Evolutionary conservation across 129 eudicot species (phyloP).

Genomic region (Smallanthus sonchifolius): DNA sequence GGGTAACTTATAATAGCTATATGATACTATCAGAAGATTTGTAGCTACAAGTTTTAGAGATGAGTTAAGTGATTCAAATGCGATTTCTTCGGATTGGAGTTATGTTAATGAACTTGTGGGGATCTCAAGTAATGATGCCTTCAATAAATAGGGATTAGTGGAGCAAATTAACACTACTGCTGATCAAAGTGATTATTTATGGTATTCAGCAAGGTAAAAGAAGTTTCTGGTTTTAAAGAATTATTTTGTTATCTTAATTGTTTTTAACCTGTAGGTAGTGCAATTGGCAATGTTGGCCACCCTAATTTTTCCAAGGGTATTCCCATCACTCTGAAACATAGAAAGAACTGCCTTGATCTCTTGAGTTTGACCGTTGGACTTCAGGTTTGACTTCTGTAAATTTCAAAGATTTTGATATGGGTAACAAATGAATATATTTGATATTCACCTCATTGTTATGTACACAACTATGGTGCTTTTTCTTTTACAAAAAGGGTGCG

Average conservation of each 20-base stretch:
- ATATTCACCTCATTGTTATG: neutral
- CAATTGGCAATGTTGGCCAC: conserved; percentile 35
- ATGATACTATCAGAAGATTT: conserved; percentile 36
- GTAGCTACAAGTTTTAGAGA: conserved; percentile 34
- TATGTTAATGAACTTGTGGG: conserved; percentile 84
- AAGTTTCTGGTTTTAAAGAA: neutral
- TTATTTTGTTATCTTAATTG: neutral
- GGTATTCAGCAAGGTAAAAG: conserved; percentile 86
- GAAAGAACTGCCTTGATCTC: conserved; percentile 67
- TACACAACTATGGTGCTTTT: conserved; percentile 89
- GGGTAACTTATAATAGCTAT: neutral
- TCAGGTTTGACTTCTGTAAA: conserved; percentile 53
- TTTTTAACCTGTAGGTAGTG: conserved; percentile 48
- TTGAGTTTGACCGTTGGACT: conserved; percentile 94
- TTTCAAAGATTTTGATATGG: neutral
- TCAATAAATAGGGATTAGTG: conserved; percentile 47
- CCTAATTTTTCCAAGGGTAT: conserved; percentile 39
- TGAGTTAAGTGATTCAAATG: conserved; percentile 39
- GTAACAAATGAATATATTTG: neutral
- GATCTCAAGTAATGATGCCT: conserved; percentile 56
- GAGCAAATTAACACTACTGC: conserved; percentile 96
- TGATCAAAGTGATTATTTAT: conserved; percentile 83
- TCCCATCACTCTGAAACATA: conserved; percentile 48
- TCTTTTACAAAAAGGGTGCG: conserved; percentile 65
- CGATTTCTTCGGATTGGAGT: conserved; percentile 58